These are phyloP conservation scores for Cystobasidium slooffiae DNA, from an alignment of 1,284 basidiomycete genomes.

Conservation along the genomic window DNA sequence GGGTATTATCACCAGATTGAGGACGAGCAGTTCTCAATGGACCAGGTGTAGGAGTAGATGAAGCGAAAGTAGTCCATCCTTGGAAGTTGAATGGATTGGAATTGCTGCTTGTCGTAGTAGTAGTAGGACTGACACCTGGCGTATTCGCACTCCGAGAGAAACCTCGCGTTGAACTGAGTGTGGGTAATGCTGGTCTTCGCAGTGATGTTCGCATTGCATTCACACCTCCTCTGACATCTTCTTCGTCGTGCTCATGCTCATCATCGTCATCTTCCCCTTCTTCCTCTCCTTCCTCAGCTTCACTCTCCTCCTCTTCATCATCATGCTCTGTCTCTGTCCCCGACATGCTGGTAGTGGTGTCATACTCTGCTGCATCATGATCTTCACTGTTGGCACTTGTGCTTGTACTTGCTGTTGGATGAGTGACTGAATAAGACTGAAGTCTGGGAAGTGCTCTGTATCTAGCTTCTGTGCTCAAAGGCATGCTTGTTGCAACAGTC, in stretches of 20 bases:
- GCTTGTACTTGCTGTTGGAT: neutral
- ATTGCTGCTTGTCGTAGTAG: neutral
- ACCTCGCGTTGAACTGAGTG: slow-evolving; percentile 33
- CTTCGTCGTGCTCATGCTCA: slow-evolving; percentile 29
- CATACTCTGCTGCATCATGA: slow-evolving; percentile 16
- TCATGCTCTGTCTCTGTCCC: slow-evolving; percentile 41
- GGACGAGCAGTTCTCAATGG: slow-evolving; percentile 45
- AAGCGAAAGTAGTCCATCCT: slow-evolving; percentile 49
- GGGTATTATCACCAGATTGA: slow-evolving; percentile 24
- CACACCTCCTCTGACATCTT: slow-evolving; percentile 35
- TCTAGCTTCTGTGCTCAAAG: slow-evolving; percentile 28
- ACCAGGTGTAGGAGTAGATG: slow-evolving; percentile 49
- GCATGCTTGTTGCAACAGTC: neutral
- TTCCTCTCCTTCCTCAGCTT: slow-evolving; percentile 27
- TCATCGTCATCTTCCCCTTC: slow-evolving; percentile 36
- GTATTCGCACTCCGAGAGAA: slow-evolving; percentile 23
- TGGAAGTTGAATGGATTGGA: slow-evolving; percentile 28
- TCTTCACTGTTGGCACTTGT: slow-evolving; percentile 8
- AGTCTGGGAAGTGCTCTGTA: slow-evolving; percentile 31
- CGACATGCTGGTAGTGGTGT: slow-evolving; percentile 36
- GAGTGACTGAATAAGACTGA: slow-evolving; percentile 31
- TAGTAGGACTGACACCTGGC: slow-evolving; percentile 7
- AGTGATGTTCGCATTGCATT: slow-evolving; percentile 26
- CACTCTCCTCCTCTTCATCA: slow-evolving; percentile 28
- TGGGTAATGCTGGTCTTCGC: slow-evolving; percentile 32